A percentile compares a stretch with the other conserved stretches of the same genome.
Conservation (phyloP, 2,329 filamentous ascomycete genomes). For the Thelonectria rubi region DNA sequence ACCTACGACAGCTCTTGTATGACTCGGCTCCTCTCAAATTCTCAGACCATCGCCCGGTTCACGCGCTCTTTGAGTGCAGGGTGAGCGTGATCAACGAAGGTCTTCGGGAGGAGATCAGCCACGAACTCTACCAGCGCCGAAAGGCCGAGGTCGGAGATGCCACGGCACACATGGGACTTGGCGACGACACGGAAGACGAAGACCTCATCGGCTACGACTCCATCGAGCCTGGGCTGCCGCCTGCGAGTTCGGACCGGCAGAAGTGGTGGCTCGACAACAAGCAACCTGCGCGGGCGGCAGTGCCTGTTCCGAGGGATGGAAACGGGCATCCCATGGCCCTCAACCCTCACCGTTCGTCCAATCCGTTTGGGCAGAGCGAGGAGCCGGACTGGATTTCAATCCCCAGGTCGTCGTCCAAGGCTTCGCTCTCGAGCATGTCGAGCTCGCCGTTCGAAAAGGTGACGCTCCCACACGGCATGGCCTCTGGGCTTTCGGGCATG, state of each 20-base stretch:
- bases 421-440: slow-evolving; percentile 66
- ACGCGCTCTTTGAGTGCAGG: slow-evolving; percentile 84
- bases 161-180: slow-evolving; percentile 61
- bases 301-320: slow-evolving; percentile 68
- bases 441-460: slow-evolving; percentile 69
- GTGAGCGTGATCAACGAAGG: slow-evolving; percentile 83
- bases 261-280: slow-evolving; percentile 78
- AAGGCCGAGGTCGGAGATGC: slow-evolving; percentile 72
- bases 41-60: slow-evolving; percentile 96
- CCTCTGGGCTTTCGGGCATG: slow-evolving; percentile 56
- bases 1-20: slow-evolving; percentile 85
- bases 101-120: slow-evolving; percentile 75
- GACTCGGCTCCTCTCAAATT: slow-evolving; percentile 83
- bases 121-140: slow-evolving; percentile 76
- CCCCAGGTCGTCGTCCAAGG: slow-evolving; percentile 61
- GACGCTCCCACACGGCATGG: slow-evolving; percentile 57
- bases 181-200: slow-evolving; percentile 75
- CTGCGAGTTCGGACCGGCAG: slow-evolving; percentile 72
- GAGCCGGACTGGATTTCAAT: slow-evolving; percentile 87
- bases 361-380: slow-evolving; percentile 79
- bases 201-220: slow-evolving; percentile 84
- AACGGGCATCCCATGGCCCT: slow-evolving; percentile 66
- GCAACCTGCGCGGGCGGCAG: slow-evolving; percentile 76
- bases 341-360: slow-evolving; percentile 79
- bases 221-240: slow-evolving; percentile 79